Base-by-base conservation (phyloP, 1,284 basidiomycete genomes). In the Agaricales sp. region DNA sequence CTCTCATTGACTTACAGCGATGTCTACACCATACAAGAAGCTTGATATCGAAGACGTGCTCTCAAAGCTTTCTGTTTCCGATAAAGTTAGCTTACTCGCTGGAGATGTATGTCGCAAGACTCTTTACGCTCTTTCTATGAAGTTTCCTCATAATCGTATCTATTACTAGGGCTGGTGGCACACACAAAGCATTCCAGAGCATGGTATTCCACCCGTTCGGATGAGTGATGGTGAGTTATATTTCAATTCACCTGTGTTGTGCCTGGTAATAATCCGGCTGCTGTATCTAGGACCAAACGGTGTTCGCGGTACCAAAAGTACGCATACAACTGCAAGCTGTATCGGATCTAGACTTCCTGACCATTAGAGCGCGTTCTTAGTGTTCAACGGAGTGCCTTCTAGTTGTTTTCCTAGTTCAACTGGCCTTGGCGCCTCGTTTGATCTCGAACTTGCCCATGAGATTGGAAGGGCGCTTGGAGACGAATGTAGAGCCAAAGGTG, bases 381-480 rank as follows among this genome's bases (percentile, higher is more conserved):
- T 73, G 55, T 74, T 72, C 62, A 74, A 74, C 51, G 70, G 72
- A 22, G 67, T 70, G 14, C 70, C 71, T 1, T 67, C 73, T 1
- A 73, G 65, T 54, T 73, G 71, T 49, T 74, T 72, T 55, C 70
- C 74, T 13, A 66, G 69, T 6, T 74, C 73, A 2, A 75, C 71
- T 14, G 71, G 71, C 13, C 57, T 77, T 3, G 74, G 68, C 4
- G 67, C 73, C 11, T 70, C 74, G 1, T 76, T 74, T 50, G 74
- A 76, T 49, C 51, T 71, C 14, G 67, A 70, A n/a, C 66, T 76
- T 2, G 67, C 69, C 13, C 53, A 55, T 13, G 55, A 64, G 37
- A 63, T 73, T 8, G 75, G 74, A 1, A 55, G 67, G 24, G 68
- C 71, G 14, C 62, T 77, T 2, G 75, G 67, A 3, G 65, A 73